Evolutionary conservation across 345 rosid species (phyloP).

Genomic region (Salix udensis): DNA sequence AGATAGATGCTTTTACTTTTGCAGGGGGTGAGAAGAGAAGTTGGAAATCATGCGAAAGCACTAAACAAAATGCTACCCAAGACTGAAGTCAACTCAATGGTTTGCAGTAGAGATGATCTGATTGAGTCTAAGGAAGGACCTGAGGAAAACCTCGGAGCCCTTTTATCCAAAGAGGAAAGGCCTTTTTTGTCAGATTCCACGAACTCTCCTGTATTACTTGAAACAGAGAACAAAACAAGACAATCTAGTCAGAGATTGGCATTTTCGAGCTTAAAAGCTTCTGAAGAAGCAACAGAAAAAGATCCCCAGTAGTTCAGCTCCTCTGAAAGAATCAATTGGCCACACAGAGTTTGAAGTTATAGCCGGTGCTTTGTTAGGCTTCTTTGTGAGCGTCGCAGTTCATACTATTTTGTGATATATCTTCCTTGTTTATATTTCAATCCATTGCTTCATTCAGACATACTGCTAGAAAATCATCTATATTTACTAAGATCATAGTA

Average conservation of each 20-base stretch:
- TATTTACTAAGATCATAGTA: neutral
- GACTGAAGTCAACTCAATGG: constrained; percentile 8
- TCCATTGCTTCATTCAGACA: neutral
- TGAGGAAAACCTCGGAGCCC: neutral
- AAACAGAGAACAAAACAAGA: constrained; percentile 4
- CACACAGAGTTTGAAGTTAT: constrained; percentile 81
- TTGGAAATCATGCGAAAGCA: constrained; percentile 72
- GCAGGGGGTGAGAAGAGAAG: constrained; percentile 94
- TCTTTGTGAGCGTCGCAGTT: constrained; percentile 54
- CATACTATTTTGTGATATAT: constrained; percentile 19
- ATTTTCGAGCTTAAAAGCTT: constrained; percentile 11
- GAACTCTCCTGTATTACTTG: constrained; percentile 15
- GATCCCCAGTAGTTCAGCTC: neutral
- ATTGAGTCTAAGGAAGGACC: constrained; percentile 16
- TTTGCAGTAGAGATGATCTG: constrained; percentile 16
- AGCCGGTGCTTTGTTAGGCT: constrained; percentile 74
- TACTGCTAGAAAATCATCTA: neutral
- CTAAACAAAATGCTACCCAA: constrained; percentile 44
- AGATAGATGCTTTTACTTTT: neutral
- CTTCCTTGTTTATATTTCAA: neutral
- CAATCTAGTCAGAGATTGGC: neutral
- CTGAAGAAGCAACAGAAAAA: constrained; percentile 21
- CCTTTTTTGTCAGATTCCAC: constrained; percentile 13
- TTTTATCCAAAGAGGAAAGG: constrained; percentile 20
- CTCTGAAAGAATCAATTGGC: constrained; percentile 76